Evolutionary conservation across 2,329 filamentous ascomycete species (phyloP).

Genomic region (Penicillium capsulatum): DNA sequence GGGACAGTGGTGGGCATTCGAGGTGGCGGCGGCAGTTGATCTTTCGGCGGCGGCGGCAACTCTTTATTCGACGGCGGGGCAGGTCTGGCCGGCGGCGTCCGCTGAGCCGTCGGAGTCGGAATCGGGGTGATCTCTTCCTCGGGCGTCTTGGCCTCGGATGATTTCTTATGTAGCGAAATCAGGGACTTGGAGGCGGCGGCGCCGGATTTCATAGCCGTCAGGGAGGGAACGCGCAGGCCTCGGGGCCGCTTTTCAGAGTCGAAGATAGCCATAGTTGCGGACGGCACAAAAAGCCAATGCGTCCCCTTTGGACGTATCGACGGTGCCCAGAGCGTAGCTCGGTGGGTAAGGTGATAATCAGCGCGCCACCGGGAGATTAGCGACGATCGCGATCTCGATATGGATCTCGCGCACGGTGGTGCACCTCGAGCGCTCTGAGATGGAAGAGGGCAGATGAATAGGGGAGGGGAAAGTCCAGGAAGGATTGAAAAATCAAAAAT

Average conservation of each 20-base stretch:
- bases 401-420: slow-evolving; percentile 6
- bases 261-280: slow-evolving; percentile 29
- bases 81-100: slow-evolving; percentile 12
- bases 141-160: slow-evolving; percentile 16
- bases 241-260: slow-evolving; percentile 34
- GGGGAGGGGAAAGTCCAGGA: background rate
- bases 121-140: slow-evolving; percentile 5
- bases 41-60: slow-evolving; percentile 24
- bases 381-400: slow-evolving; percentile 13
- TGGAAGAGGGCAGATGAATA: background rate
- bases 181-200: slow-evolving; percentile 23
- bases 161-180: slow-evolving; percentile 21
- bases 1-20: slow-evolving; percentile 10
- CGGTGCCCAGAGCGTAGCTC: background rate
- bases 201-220: slow-evolving; percentile 28
- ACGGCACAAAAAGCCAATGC: slow-evolving; percentile 1
- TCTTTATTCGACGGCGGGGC: slow-evolving; percentile 24
- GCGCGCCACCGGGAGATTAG: slow-evolving; percentile 4
- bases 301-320: slow-evolving; percentile 1
- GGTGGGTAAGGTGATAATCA: slow-evolving; percentile 7
- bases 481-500: background rate
- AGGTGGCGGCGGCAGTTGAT: slow-evolving; percentile 13
- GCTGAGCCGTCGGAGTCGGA: slow-evolving; percentile 3
- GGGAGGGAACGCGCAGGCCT: slow-evolving; percentile 33
- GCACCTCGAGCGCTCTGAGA: background rate